These are phyloP conservation scores for Coniochaeta sp. DNA, from an alignment of 2,329 filamentous ascomycete species.

Conservation along the genomic window DNA sequence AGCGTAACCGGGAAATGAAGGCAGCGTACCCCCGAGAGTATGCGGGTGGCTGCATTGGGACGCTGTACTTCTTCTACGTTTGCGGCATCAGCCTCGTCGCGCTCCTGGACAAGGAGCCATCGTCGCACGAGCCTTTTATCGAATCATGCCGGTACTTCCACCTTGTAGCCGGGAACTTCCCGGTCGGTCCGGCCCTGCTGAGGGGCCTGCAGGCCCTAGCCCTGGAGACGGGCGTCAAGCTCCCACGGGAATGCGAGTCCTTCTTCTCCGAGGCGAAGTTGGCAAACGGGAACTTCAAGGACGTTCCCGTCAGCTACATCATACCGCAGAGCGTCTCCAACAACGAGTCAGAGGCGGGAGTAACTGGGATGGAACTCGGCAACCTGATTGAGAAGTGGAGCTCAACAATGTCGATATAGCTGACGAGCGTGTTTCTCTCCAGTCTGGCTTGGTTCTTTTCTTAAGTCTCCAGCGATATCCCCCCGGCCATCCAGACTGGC, in stretches of 20 bases:
- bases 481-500: background rate
- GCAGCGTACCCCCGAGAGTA: background rate
- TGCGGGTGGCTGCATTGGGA: background rate
- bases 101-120: background rate
- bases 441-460: background rate
- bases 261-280: background rate
- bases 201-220: background rate
- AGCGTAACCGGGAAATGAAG: background rate
- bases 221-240: background rate
- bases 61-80: conserved; percentile 2
- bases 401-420: background rate
- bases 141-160: conserved; percentile 2
- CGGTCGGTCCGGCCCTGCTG: background rate
- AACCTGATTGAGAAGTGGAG: conserved; percentile 4
- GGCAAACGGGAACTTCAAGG: background rate
- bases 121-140: background rate
- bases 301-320: background rate
- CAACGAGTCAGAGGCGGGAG: background rate
- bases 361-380: background rate
- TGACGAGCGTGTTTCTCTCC: background rate
- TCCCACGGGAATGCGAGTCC: background rate
- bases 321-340: background rate
- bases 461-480: background rate
- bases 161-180: background rate
- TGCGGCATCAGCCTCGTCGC: conserved; percentile 3